Evolutionary conservation across 371 early-diverging fungal species (phyloP), one percentile per base, ranked within the genome.

Genomic region (Syncephalastrum contaminatum): DNA sequence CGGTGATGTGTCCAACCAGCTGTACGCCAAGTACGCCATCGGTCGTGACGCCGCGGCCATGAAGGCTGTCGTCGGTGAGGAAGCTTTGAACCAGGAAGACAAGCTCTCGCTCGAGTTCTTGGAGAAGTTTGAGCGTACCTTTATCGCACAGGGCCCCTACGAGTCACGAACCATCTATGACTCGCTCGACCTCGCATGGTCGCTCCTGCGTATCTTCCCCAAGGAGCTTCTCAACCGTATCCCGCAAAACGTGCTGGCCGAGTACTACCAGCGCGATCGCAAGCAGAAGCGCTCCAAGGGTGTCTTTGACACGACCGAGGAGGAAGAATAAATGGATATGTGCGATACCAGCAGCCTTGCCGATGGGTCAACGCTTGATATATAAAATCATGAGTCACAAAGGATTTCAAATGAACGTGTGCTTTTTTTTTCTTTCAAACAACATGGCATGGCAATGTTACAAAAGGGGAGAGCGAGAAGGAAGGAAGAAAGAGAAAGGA

Each of bases 51-150:
- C 99, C 4, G 94, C 95, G 20, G 94, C 99, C 42, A 99, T 99
- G 99, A 99, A 99, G 87, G 98, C 99, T 51, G 99, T 99, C 43
- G 99, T 99, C 48, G 99, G 99, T 73, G 99, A 99, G 74, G 99
- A 99, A 72, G 99, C 99, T 13, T 80, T 99, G 67, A 95, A 92
- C 69, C 91, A 90, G 54, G 99, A 99, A 79, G 99, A 99, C 66
- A 99, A 98, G 72, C 85, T 99, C 53, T 88, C 95, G 24, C 84
- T 99, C 43, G 99, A 99, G 77, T 99, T 99, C 80, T 82, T 99
- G 80, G 99, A 99, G 56, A 95, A 95, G 81, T 99, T 99, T 73
- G 99, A 99, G 73, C 96, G 90, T 77, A 84, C 95, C 12, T 99
- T 98, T 73, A 93, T 99, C 70, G 85, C 93, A 42, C 99, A 99